phyloP scores from a whole-genome alignment of 2,329 filamentous ascomycete genomes.

The Botrytis pseudocinerea region DNA sequence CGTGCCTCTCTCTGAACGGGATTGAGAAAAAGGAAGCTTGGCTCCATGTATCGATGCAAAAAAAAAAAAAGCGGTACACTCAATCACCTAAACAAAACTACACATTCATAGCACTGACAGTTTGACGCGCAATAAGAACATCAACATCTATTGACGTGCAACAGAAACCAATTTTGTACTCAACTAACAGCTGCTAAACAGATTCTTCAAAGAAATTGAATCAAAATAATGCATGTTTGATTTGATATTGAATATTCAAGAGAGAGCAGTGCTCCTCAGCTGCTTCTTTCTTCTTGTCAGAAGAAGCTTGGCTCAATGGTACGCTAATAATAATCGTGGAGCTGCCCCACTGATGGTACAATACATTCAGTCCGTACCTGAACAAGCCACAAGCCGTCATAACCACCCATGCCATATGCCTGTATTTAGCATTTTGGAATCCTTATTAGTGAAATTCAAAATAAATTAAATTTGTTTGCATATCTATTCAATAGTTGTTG shows the following conservation, averaged over 20 bases:
- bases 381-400: conserved; percentile 2
- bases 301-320: neutral
- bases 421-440: neutral
- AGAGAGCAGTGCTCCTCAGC: neutral
- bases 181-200: neutral
- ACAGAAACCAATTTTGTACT: fast-evolving
- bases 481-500: neutral
- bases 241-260: neutral
- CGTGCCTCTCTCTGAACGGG: neutral
- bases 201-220: neutral
- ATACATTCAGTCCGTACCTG: neutral
- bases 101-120: neutral
- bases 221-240: neutral
- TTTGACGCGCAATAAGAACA: neutral
- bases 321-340: neutral
- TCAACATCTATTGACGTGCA: neutral
- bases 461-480: neutral
- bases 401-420: neutral
- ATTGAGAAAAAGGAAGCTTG: neutral
- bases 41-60: neutral
- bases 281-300: neutral
- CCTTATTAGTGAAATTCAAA: neutral
- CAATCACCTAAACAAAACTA: neutral
- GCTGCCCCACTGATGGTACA: neutral
- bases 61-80: neutral